Conservation (phyloP, 2,329 filamentous ascomycete species). For the Microdochium nivale region DNA sequence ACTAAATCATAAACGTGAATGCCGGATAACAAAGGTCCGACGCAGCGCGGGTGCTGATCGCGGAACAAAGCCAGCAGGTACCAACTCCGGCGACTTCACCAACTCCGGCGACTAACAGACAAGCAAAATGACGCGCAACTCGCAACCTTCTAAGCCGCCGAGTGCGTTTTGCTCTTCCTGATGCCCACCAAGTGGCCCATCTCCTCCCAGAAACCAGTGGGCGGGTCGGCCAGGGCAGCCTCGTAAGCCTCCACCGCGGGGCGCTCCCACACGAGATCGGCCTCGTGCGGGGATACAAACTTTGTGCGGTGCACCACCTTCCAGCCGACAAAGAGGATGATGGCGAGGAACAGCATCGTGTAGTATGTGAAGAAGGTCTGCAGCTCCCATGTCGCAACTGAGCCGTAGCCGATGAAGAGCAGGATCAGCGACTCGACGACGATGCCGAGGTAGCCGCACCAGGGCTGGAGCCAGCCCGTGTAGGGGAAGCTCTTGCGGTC, state of each 20-base stretch:
- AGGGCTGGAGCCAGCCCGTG: constrained; percentile 50
- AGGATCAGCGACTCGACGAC: constrained; percentile 32
- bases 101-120: too few species aligned
- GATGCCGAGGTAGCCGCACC: constrained; percentile 39
- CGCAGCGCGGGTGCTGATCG: too few species aligned
- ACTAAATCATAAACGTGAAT: too few species aligned
- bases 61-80: too few species aligned
- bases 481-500: constrained; percentile 48
- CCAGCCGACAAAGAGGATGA: constrained; percentile 50
- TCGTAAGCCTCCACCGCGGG: constrained; percentile 48
- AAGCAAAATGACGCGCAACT: too few species aligned
- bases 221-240: constrained; percentile 31
- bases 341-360: constrained; percentile 35
- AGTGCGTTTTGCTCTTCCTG: constrained; percentile 12
- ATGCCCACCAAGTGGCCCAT: constrained; percentile 29
- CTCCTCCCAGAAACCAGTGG: constrained; percentile 37
- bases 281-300: constrained; percentile 41
- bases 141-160: neutral
- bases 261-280: constrained; percentile 53
- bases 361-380: constrained; percentile 36
- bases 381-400: constrained; percentile 30
- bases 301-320: constrained; percentile 55
- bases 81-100: too few species aligned
- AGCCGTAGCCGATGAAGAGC: constrained; percentile 46
- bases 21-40: too few species aligned